Percentiles rank a stretch among this genome's conserved stretches.
Conservation (phyloP, 2,329 filamentous ascomycete genomes). For the Fusarium siculi region DNA sequence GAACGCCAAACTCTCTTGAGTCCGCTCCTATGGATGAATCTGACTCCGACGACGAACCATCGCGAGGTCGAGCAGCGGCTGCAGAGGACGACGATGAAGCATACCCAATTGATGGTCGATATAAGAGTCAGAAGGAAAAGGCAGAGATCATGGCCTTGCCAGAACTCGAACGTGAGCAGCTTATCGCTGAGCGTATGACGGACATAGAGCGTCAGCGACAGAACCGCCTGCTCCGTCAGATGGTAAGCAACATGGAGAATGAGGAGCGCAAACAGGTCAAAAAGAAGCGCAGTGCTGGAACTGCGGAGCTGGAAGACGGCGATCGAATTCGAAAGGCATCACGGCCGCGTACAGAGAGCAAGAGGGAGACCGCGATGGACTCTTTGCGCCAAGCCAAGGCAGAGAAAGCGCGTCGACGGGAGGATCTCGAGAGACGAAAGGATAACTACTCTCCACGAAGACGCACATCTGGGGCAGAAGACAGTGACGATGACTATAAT, state of each 20-base stretch:
- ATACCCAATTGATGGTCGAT: constrained; percentile 90
- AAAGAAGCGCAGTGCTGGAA: constrained; percentile 82
- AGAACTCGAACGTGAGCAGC: constrained; percentile 90
- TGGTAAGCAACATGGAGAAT: constrained; percentile 74
- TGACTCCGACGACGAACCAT: constrained; percentile 69
- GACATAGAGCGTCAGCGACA: constrained; percentile 85
- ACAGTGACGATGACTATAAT: constrained; percentile 84
- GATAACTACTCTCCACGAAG: constrained; percentile 56
- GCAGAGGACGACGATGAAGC: constrained; percentile 70
- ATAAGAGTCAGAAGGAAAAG: constrained; percentile 78
- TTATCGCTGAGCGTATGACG: constrained; percentile 86
- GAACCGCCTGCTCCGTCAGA: constrained; percentile 81
- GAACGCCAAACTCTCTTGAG: constrained; percentile 78
- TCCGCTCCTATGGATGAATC: constrained; percentile 93
- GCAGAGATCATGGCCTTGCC: constrained; percentile 84
- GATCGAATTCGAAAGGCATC: constrained; percentile 79
- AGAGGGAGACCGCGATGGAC: constrained; percentile 74
- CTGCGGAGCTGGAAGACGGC: constrained; percentile 82
- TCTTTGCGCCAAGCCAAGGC: constrained; percentile 69
- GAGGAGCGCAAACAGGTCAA: constrained; percentile 64
- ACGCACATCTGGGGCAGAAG: constrained; percentile 60
- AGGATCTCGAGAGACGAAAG: constrained; percentile 70
- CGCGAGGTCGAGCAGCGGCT: constrained; percentile 53
- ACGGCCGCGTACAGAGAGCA: constrained; percentile 69
- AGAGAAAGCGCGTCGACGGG: constrained; percentile 63